Evolutionary conservation across 1,284 basidiomycete species (phyloP).

Genomic region (Pseudozyma thailandica): DNA sequence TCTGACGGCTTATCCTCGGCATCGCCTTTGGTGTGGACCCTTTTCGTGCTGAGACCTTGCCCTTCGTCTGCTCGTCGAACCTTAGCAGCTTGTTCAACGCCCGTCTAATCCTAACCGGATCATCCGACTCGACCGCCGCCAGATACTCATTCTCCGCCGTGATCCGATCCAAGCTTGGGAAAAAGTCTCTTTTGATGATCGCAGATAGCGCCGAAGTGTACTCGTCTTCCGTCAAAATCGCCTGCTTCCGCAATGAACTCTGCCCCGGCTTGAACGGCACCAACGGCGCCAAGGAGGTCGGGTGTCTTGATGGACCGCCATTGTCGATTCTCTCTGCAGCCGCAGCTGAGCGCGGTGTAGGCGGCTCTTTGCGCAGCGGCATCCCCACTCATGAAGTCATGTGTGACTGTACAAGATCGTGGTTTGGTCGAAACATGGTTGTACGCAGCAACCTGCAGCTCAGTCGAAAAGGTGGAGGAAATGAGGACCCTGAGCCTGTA

Average conservation of each 20-base stretch:
- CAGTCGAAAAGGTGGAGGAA: too few relatives aligned
- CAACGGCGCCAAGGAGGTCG: constrained; percentile 32
- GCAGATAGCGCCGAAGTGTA: constrained; percentile 90
- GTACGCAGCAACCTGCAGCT: too few relatives aligned
- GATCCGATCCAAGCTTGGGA: constrained; percentile 72
- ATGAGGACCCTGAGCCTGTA: too few relatives aligned
- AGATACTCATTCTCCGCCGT: constrained; percentile 64
- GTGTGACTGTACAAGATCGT: too few relatives aligned
- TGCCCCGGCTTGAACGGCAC: constrained; percentile 47
- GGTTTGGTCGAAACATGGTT: too few relatives aligned
- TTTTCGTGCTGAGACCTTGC: background rate
- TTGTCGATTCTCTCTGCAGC: constrained; percentile 8
- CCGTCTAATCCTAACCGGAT: constrained; percentile 24
- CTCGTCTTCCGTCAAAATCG: constrained; percentile 78
- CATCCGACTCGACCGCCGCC: constrained; percentile 53
- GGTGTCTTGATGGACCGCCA: constrained; percentile 6
- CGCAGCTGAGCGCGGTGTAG: constrained; percentile 42
- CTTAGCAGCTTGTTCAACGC: constrained; percentile 40
- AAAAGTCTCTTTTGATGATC: constrained; percentile 97
- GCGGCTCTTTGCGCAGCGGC: constrained; percentile 46
- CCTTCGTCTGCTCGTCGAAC: constrained; percentile 22
- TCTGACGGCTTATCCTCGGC: background rate
- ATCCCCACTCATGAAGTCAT: constrained; percentile 2
- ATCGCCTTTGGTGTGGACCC: background rate
- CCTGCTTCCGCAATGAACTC: constrained; percentile 54